Base-by-base conservation (phyloP, 1,284 basidiomycete species). In the Trametes hirsuta region DNA sequence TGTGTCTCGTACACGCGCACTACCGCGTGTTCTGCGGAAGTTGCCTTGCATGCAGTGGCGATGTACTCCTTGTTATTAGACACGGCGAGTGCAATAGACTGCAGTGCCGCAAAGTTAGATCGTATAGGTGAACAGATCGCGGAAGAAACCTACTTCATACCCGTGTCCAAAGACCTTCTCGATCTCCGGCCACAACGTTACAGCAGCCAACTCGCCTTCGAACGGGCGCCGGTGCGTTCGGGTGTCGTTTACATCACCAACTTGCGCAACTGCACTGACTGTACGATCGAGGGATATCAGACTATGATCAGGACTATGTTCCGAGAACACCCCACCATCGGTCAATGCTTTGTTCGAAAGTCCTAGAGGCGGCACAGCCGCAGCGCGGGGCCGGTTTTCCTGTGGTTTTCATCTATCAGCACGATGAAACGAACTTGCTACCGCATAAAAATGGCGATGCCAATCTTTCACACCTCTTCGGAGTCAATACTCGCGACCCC, bases 141-240 rank as follows among this genome's bases (percentile, higher is more conserved):
- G 11, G 30, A 2, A 11, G 37, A 14, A 24, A 65, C 71, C 59
- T 64, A 94, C 91, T 83, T 99, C 97, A 72, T 98, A 98, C 36
- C 95, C 95, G 75, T 99, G 97, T 1, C 97, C 97, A 73, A 98
- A 99, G 2, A 99, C 80, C 74, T 99, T 99, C 71, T 99, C 97
- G 1, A 90, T 80, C 76, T 99, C 97, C 0, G 97, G 97, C 97
- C 97, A 99, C 0, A 99, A 82, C 0, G 97, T 98, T 12, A 86
- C 83, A 0, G 88, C 84, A 0, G 93, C 88, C 0, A 99, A 82
- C 74, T 93, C 87, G 47, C 90, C 88, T 72, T 95, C 91, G 64
- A 93, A 93, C 0, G 94, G 87, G 4, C 88, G 83, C 59, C 89
- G 77, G n/a, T 64, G 68, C 34, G 66, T 67, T 11, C 69, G 64